Conservation (phyloP, 495 filamentous ascomycete genomes). For the Penicillium pulvis region DNA sequence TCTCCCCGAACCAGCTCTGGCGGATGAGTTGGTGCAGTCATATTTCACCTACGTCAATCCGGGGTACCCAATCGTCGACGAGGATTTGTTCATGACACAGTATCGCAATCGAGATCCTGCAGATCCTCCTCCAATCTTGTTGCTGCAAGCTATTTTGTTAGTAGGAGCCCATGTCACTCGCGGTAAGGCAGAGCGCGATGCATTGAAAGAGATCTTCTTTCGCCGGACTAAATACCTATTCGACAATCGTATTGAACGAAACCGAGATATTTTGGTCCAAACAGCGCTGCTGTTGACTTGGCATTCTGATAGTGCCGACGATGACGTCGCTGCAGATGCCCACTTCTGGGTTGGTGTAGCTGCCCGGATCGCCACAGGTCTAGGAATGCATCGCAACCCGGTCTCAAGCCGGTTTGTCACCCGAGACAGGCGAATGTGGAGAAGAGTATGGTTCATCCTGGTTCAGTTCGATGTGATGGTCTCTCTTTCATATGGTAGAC, state of each 20-base stretch:
- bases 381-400: constrained; percentile 53
- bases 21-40: constrained; percentile 50
- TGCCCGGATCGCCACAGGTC: constrained; percentile 49
- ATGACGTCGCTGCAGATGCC: constrained; percentile 51
- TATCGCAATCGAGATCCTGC: constrained; percentile 49
- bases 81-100: constrained; percentile 50
- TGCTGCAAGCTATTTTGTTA: constrained; percentile 49
- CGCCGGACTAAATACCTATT: constrained; percentile 52
- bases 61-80: constrained; percentile 48
- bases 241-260: constrained; percentile 51
- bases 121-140: constrained; percentile 47
- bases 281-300: constrained; percentile 49
- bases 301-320: constrained; percentile 50
- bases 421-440: constrained; percentile 49
- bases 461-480: constrained; percentile 53
- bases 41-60: constrained; percentile 50
- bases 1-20: constrained; percentile 45
- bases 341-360: constrained; percentile 54
- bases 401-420: constrained; percentile 46
- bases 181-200: constrained; percentile 42
- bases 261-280: constrained; percentile 53
- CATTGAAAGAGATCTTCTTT: constrained; percentile 50
- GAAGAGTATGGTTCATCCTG: constrained; percentile 50
- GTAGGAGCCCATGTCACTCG: constrained; percentile 49
- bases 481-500: constrained; percentile 51